These are phyloP conservation scores for Cryptosporidium muris DNA, from an alignment of 169 alveolate genomes.

Conservation along the genomic window DNA sequence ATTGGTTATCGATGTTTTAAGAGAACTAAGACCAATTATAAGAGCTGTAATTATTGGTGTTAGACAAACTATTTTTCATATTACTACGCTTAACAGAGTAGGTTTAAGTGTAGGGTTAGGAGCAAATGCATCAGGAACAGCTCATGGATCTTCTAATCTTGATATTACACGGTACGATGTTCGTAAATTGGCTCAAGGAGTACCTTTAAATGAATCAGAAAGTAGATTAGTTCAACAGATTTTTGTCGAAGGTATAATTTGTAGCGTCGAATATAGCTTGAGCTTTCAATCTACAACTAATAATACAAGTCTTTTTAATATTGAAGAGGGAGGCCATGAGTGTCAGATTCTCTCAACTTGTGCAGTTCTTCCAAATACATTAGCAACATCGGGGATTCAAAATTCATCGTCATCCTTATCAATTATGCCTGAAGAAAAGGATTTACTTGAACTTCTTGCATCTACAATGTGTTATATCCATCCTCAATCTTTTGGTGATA, in stretches of 20 bases:
- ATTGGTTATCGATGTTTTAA: slow-evolving; percentile 36
- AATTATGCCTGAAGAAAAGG: slow-evolving; percentile 68
- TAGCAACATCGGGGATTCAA: not conserved
- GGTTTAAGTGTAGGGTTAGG: not conserved
- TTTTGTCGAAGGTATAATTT: slow-evolving; percentile 56
- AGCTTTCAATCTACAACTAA: slow-evolving; percentile 39
- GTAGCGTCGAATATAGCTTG: slow-evolving; percentile 54
- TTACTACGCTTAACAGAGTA: slow-evolving; percentile 43
- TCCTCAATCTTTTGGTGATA: slow-evolving; percentile 68
- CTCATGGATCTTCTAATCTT: not conserved
- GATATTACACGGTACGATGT: slow-evolving; percentile 63
- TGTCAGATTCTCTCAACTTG: slow-evolving; percentile 46
- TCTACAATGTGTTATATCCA: slow-evolving; percentile 56
- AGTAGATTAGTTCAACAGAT: slow-evolving; percentile 49
- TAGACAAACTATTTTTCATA: slow-evolving; percentile 58
- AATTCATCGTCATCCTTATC: slow-evolving; percentile 23
- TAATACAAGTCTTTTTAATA: not conserved
- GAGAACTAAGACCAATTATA: slow-evolving; percentile 62
- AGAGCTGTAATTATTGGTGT: slow-evolving; percentile 65
- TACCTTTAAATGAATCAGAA: slow-evolving; percentile 50
- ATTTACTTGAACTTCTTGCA: slow-evolving; percentile 49
- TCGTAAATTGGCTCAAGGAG: slow-evolving; percentile 21
- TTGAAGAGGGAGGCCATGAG: slow-evolving; percentile 39
- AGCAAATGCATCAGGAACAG: not conserved
- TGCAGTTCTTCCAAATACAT: slow-evolving; percentile 17